Percentiles rank a stretch among this genome's conserved stretches.
These are phyloP conservation scores for Pichia nakasei DNA, from an alignment of 805 yeast genomes.

Conservation along the genomic window DNA sequence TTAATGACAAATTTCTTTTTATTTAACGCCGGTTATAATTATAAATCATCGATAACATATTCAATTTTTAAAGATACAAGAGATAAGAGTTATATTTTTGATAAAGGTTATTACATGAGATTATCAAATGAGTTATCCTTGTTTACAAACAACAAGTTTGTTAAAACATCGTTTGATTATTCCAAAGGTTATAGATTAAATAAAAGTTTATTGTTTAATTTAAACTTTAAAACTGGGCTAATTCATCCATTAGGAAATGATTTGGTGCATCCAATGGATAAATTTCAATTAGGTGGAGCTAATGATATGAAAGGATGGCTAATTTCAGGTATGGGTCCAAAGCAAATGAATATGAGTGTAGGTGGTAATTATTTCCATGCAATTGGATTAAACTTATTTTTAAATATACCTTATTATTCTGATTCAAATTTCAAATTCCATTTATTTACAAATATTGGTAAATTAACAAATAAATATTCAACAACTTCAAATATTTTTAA, in stretches of 20 bases:
- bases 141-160: constrained; percentile 25
- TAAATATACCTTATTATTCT: constrained; percentile 32
- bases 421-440: constrained; percentile 43
- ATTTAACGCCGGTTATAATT: constrained; percentile 36
- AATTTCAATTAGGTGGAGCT: constrained; percentile 52
- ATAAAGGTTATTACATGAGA: constrained; percentile 31
- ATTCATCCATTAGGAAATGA: constrained; percentile 13
- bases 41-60: constrained; percentile 37
- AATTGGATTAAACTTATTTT: constrained; percentile 37
- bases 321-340: constrained; percentile 48
- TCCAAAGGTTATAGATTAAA: constrained; percentile 26
- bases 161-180: constrained; percentile 35
- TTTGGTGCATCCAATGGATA: constrained; percentile 36
- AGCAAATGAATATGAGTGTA: constrained; percentile 37
- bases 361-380: constrained; percentile 45
- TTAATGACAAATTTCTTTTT: constrained; percentile 25
- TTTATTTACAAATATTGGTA: constrained; percentile 40
- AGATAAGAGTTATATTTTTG: constrained; percentile 35
- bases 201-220: constrained; percentile 14
- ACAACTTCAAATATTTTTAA: not conserved
- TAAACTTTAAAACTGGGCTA: constrained; percentile 22
- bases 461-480: constrained; percentile 23
- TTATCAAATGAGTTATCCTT: constrained; percentile 20
- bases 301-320: constrained; percentile 47
- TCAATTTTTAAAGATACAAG: constrained; percentile 37